Base-by-base conservation (phyloP, 345 rosid species). In the Gossypium sturtianum region DNA sequence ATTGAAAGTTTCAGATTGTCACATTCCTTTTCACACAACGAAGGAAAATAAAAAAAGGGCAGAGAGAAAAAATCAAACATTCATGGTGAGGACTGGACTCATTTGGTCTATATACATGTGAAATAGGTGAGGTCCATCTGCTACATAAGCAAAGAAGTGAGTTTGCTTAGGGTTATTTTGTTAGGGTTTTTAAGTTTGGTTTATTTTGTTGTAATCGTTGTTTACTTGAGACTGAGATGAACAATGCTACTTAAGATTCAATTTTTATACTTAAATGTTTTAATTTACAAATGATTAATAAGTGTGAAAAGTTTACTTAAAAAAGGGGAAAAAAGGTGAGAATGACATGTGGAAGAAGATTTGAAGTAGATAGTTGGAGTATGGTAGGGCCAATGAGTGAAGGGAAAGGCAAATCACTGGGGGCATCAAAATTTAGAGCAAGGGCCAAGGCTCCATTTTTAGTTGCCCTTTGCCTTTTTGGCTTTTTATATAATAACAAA, bases 141-240 rank as follows among this genome's bases (percentile, higher is more conserved):
- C 61, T 75, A 77, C 75, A 80, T 75, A 82, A 79, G 86, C 53
- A 74, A 75, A 80, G 74, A 56, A 58, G 63, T 74, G 66, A 80
- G 76, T 64, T 76, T 71, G 79, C 69, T 20, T 65, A 75, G 77
- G 16, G 73, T 78, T 66, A 27, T 73, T 63, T 76, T 74, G 83
- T 78, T 84, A 34, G 41, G 41, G 41, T 34, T 34, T 1, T 84
- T 83, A 72, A 76, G 69, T 78, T 78, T 77, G 77, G 66, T 72
- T 71, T 74, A 67, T 83, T 82, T 76, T 74, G 83, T 78, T 84
- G 85, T 83, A 72, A 76, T 72, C 80, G 76, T 77, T 77, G 66
- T 74, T 71, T 74, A 71, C 84, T 81, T 79, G 69, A 79, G 83
- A 78, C 72, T 84, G 25, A 53, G 16, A 16, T 48, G 41, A 34